Conservation (phyloP, 139 green algal genomes). For the Coelastrella sp. region DNA sequence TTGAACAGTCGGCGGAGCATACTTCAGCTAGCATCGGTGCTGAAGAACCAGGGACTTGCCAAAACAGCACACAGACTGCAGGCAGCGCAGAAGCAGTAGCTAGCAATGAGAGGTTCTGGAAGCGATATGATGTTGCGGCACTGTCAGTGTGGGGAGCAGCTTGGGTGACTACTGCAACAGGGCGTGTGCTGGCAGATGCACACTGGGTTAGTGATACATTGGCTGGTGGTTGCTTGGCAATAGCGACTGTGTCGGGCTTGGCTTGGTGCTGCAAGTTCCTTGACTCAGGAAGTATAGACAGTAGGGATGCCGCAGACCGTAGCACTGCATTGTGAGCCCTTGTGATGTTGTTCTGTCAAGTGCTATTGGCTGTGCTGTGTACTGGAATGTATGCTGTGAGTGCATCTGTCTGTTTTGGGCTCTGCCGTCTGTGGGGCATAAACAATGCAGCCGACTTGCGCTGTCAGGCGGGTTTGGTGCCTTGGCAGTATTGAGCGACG, state of each 20-base stretch:
- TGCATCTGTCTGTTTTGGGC: too few species aligned
- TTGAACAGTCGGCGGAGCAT: background rate
- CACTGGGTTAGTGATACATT: slow-evolving; percentile 61
- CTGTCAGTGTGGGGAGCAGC: slow-evolving; percentile 38
- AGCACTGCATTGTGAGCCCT: too few species aligned
- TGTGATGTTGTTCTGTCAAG: too few species aligned
- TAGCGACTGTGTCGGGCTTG: background rate
- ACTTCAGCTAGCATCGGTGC: background rate
- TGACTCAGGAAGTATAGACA: background rate
- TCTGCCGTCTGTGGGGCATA: too few species aligned
- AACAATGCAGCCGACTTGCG: too few species aligned
- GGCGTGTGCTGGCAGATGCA: slow-evolving; percentile 51
- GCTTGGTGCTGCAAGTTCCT: background rate
- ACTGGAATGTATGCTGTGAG: too few species aligned
- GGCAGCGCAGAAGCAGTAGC: background rate
- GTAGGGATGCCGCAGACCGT: too few species aligned
- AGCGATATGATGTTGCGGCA: background rate
- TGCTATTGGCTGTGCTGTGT: too few species aligned
- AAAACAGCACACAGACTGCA: background rate
- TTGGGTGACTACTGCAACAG: slow-evolving; percentile 38
- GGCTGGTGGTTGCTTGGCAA: slow-evolving; percentile 23
- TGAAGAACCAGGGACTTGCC: background rate
- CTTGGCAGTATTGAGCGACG: too few species aligned
- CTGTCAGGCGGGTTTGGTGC: too few species aligned
- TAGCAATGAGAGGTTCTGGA: background rate